phyloP scores from a whole-genome alignment of 148 eudicot genomes.

The Beta vulgaris region DNA sequence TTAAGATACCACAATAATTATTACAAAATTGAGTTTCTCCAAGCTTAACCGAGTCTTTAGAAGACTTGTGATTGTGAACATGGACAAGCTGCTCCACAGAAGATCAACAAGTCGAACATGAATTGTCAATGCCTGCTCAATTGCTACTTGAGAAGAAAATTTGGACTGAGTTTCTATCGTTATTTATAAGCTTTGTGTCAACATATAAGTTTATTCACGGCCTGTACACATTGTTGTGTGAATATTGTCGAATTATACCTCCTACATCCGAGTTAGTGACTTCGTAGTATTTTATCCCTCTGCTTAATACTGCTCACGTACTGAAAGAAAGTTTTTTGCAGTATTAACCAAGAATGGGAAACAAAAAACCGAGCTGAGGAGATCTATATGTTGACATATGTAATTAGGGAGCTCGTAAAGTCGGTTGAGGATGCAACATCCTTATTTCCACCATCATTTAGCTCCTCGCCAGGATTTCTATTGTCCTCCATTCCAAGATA shows the following conservation, averaged over 20 bases:
- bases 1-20: too few relatives aligned
- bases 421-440: constrained; percentile 40
- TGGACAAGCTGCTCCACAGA: too few relatives aligned
- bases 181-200: too few relatives aligned
- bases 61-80: too few relatives aligned
- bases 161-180: too few relatives aligned
- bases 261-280: background rate
- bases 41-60: too few relatives aligned
- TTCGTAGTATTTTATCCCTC: background rate
- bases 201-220: too few relatives aligned
- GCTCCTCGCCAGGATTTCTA: constrained; percentile 42
- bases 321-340: constrained; percentile 20
- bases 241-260: background rate
- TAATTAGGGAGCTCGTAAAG: constrained; percentile 44
- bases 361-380: constrained; percentile 68
- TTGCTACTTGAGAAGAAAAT: too few relatives aligned
- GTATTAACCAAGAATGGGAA: constrained; percentile 52
- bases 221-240: too few relatives aligned
- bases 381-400: constrained; percentile 65
- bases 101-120: too few relatives aligned
- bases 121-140: too few relatives aligned
- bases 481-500: constrained; percentile 57
- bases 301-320: background rate
- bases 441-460: constrained; percentile 59
- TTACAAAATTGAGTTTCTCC: too few relatives aligned